Conservation (phyloP, 1,139 yeast genomes). For the Pichia sp. region DNA sequence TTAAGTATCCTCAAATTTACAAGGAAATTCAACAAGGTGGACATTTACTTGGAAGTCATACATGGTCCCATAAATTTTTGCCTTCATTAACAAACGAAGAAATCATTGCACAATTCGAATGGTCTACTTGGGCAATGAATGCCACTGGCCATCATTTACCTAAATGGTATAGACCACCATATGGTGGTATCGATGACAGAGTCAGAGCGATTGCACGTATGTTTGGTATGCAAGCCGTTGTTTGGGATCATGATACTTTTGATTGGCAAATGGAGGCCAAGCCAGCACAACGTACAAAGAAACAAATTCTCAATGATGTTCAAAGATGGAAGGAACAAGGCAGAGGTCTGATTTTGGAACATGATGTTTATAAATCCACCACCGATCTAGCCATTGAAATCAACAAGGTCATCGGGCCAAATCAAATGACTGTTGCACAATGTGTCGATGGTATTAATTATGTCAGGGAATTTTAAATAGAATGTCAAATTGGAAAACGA, state of each 20-base stretch:
- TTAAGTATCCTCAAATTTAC: conserved; percentile 74
- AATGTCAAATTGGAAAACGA: background rate
- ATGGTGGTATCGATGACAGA: conserved; percentile 89
- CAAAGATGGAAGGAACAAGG: conserved; percentile 46
- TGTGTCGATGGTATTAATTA: conserved; percentile 65
- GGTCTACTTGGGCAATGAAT: conserved; percentile 99
- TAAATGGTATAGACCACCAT: conserved; percentile 94
- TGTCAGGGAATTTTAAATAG: conserved; percentile 24
- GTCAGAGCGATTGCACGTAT: conserved; percentile 76
- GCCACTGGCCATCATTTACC: conserved; percentile 91
- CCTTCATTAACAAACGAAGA: conserved; percentile 78
- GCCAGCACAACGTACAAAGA: conserved; percentile 41
- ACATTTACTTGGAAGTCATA: conserved; percentile 84
- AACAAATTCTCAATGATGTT: conserved; percentile 55
- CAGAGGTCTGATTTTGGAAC: conserved; percentile 75
- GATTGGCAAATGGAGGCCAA: conserved; percentile 76
- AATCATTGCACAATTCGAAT: conserved; percentile 83
- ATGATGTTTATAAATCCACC: conserved; percentile 69
- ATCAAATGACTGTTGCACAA: conserved; percentile 77
- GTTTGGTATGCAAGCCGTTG: conserved; percentile 83
- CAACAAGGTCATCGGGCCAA: conserved; percentile 46
- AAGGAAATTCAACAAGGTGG: conserved; percentile 54
- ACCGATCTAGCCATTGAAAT: conserved; percentile 68
- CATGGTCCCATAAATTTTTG: conserved; percentile 89
- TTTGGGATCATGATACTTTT: conserved; percentile 91